Conservation (phyloP, 495 filamentous ascomycete species). For the Chaetomium cochliodes region DNA sequence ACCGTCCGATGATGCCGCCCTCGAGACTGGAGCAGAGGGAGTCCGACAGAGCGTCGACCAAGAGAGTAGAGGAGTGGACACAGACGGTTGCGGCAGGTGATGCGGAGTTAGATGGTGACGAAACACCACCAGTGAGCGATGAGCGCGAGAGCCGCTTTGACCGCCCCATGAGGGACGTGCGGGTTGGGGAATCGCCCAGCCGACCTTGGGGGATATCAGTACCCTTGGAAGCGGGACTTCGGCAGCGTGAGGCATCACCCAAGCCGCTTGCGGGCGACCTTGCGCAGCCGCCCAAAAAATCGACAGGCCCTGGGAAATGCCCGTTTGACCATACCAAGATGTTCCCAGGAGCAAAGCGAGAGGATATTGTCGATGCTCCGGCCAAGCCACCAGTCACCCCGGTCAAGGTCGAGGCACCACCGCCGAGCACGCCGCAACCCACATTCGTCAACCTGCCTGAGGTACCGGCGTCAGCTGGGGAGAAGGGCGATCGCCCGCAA, state of each 20-base stretch:
- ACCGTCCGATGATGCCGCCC: constrained; percentile 73
- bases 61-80: constrained; percentile 78
- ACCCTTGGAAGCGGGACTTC: constrained; percentile 34
- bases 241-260: constrained; percentile 43
- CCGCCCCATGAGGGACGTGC: constrained; percentile 73
- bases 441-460: constrained; percentile 43
- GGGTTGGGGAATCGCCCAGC: constrained; percentile 85
- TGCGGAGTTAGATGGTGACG: constrained; percentile 41
- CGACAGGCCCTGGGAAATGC: constrained; percentile 39
- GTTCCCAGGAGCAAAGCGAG: constrained; percentile 24
- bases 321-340: constrained; percentile 51
- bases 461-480: constrained; percentile 25
- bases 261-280: constrained; percentile 39
- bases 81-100: constrained; percentile 59
- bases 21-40: constrained; percentile 49
- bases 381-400: constrained; percentile 29
- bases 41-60: constrained; percentile 52
- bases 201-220: constrained; percentile 88
- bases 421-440: constrained; percentile 33
- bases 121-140: constrained; percentile 32
- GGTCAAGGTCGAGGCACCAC: constrained; percentile 24
- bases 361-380: constrained; percentile 17
- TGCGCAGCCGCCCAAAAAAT: constrained; percentile 23
- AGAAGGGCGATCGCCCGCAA: constrained; percentile 45
- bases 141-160: constrained; percentile 67